Evolutionary conservation across 768 basidiomycete species (phyloP).

Genomic region (Rhodotorula toruloides): DNA sequence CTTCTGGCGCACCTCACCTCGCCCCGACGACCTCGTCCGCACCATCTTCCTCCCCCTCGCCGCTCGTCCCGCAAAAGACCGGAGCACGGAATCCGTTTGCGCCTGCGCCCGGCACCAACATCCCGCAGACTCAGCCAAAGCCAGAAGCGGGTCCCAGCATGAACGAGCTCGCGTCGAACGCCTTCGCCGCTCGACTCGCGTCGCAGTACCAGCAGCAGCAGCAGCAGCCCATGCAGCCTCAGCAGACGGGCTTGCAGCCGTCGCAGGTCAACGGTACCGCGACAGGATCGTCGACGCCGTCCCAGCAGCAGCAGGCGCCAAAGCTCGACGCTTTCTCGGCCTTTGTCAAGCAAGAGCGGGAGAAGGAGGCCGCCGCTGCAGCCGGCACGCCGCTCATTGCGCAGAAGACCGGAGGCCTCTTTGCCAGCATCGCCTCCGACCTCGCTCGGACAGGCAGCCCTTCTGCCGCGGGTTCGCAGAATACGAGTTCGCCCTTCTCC

Average conservation of each 20-base stretch:
- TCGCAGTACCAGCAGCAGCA: too few relatives aligned
- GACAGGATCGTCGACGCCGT: background rate
- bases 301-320: constrained; percentile 1
- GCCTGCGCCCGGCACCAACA: constrained; percentile 52
- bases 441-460: constrained; percentile 24
- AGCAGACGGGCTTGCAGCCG: constrained; percentile 11
- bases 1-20: constrained; percentile 43
- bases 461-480: background rate
- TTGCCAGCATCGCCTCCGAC: constrained; percentile 38
- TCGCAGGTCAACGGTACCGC: constrained; percentile 3
- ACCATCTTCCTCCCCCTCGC: constrained; percentile 54
- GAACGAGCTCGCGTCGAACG: constrained; percentile 64
- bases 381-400: constrained; percentile 39
- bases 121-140: constrained; percentile 54
- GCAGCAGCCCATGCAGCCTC: too few relatives aligned
- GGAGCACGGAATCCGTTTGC: constrained; percentile 96
- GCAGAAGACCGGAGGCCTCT: constrained; percentile 35
- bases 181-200: constrained; percentile 39
- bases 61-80: constrained; percentile 77
- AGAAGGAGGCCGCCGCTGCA: constrained; percentile 15
- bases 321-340: constrained; percentile 31
- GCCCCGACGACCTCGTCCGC: constrained; percentile 42
- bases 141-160: constrained; percentile 74
- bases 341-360: constrained; percentile 31
- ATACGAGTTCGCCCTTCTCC: background rate